Conservation (phyloP, 1,284 basidiomycete genomes). For the Schizophyllum commune region DNA sequence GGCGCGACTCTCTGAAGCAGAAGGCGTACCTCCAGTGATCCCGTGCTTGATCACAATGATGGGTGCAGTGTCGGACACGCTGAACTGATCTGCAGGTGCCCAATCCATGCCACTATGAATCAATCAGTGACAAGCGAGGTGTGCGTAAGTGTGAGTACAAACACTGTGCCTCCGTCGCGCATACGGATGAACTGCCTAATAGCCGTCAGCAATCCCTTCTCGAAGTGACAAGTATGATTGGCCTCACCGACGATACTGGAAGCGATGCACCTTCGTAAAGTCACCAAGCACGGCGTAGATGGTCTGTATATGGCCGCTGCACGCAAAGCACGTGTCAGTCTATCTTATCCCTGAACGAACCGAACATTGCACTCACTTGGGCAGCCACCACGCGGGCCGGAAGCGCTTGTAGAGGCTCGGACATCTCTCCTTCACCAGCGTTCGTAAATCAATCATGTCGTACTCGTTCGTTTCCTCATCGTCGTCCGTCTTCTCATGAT, state of each 20-base stretch:
- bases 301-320: slow-evolving; percentile 68
- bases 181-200: slow-evolving; percentile 32
- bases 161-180: slow-evolving; percentile 41
- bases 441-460: slow-evolving; percentile 24
- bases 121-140: background rate
- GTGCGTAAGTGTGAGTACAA: slow-evolving; percentile 11
- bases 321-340: background rate
- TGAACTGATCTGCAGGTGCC: slow-evolving; percentile 39
- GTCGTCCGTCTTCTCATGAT: background rate
- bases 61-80: slow-evolving; percentile 57
- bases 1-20: background rate
- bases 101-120: slow-evolving; percentile 57
- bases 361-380: slow-evolving; percentile 39
- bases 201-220: background rate
- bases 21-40: slow-evolving; percentile 71
- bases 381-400: slow-evolving; percentile 63
- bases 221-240: background rate
- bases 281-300: slow-evolving; percentile 42
- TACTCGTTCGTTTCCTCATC: background rate
- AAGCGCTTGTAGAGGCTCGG: slow-evolving; percentile 49
- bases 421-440: slow-evolving; percentile 50
- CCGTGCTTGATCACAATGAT: slow-evolving; percentile 84
- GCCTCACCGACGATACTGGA: background rate
- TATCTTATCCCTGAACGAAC: background rate
- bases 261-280: slow-evolving; percentile 1